A percentile compares a stretch with the other conserved stretches of the same genome.
These are phyloP conservation scores for Debaryomyces maramus DNA, from an alignment of 805 yeast genomes.

Conservation along the genomic window DNA sequence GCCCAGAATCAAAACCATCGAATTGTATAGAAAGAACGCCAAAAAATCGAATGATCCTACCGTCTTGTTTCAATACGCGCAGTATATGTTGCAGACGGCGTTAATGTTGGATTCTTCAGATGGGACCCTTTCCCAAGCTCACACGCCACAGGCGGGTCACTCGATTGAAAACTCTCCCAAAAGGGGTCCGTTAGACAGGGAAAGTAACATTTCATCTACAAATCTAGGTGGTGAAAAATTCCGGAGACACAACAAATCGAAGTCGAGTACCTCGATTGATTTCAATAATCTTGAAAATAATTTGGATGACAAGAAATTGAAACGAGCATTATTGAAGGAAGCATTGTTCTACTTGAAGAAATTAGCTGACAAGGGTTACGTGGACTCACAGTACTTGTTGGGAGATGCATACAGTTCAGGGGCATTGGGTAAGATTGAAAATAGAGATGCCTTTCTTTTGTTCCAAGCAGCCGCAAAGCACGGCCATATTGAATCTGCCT, in stretches of 20 bases:
- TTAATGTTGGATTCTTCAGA: slow-evolving; percentile 48
- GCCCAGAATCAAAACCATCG: slow-evolving; percentile 81
- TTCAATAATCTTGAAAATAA: slow-evolving; percentile 14
- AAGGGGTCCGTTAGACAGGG: slow-evolving; percentile 9
- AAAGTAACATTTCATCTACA: slow-evolving; percentile 5
- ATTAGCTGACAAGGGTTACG: slow-evolving; percentile 74
- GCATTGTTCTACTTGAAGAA: slow-evolving; percentile 68
- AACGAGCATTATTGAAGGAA: slow-evolving; percentile 67
- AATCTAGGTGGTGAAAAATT: slow-evolving; percentile 7
- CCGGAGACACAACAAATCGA: slow-evolving; percentile 21
- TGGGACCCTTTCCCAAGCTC: slow-evolving; percentile 3
- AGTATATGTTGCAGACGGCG: slow-evolving; percentile 84
- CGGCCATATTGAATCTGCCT: slow-evolving; percentile 89
- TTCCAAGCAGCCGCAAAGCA: slow-evolving; percentile 92
- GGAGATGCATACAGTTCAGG: slow-evolving; percentile 91
- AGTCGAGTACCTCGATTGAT: slow-evolving; percentile 21
- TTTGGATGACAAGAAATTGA: slow-evolving; percentile 34
- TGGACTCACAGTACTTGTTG: slow-evolving; percentile 87
- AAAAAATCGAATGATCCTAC: slow-evolving; percentile 81
- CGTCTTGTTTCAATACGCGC: slow-evolving; percentile 88
- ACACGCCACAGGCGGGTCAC: slow-evolving; percentile 10
- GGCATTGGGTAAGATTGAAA: slow-evolving; percentile 76
- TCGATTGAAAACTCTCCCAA: slow-evolving; percentile 20
- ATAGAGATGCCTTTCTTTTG: slow-evolving; percentile 69
- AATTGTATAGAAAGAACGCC: slow-evolving; percentile 82